Base-by-base conservation (phyloP, 768 basidiomycete genomes). In the Termitomyces sp. region DNA sequence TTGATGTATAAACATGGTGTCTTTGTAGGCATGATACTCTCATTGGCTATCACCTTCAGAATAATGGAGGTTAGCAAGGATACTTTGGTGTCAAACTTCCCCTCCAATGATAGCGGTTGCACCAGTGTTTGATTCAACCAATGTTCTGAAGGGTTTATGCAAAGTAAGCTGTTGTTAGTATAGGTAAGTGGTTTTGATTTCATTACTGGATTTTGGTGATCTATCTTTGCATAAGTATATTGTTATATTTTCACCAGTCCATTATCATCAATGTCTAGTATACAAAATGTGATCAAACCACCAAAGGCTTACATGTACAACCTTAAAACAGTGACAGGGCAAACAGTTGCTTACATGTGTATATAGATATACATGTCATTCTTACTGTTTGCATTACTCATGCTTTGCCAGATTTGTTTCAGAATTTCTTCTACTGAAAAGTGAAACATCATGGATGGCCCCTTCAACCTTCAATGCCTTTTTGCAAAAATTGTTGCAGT, bases 161-260 rank as follows among this genome's bases (percentile, higher is more conserved):
- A 35, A 9, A 12, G 34, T 10, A 35, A 10, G 12, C 34, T 35
- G 2, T 9, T 35, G 2, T 9, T 35, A 35, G 34, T 35, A 12
- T 35, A 35, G 10, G 34, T 35, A 9, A 35, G 34, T 35, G 5
- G 10, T 35, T 35, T 35, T 29, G 34, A 10, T 35, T 35, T 35
- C 34, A 35, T 35, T n/a, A 9, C 9, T 9, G 10, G 12, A 35
- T 2, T 9, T 9, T 35, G 34, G 10, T 35, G 29, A 29, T 40
- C 21, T 10, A 35, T 50, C 38, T 48, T 25, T 41, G 27, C 25
- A n/a, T 19, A 51, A 38, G 50, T 51, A 7, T 55, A 38, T 17
- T 19, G 35, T 14, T 45, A 55, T 19, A 55, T 55, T 4, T 55
- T 56, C 17, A 56, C 40, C 2, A 19, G 54, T n/a, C 45, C 54